A percentile compares a stretch with the other conserved stretches of the same genome.
Conservation (phyloP, 2,329 filamentous ascomycete genomes). For the Penicillium sp. region DNA sequence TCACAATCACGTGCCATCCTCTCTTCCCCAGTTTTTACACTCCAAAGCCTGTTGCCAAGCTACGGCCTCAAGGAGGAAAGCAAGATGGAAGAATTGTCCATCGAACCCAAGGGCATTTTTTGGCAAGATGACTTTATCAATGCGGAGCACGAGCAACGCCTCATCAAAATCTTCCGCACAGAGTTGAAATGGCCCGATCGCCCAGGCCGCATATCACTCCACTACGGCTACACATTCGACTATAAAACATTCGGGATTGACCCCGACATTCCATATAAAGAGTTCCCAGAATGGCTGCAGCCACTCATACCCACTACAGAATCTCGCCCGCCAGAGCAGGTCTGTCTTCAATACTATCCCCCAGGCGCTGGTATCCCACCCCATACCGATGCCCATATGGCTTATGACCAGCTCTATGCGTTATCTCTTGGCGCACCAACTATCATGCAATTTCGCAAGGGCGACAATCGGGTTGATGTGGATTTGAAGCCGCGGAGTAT, state of each 20-base stretch:
- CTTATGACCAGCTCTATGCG: conserved; percentile 42
- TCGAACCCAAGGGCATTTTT: conserved; percentile 28
- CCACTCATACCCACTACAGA: conserved; percentile 51
- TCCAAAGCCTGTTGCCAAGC: not conserved
- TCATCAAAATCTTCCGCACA: conserved; percentile 48
- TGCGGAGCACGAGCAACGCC: conserved; percentile 45
- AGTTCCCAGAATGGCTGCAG: conserved; percentile 54
- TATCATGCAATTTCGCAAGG: conserved; percentile 33
- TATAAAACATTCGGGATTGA: conserved; percentile 61
- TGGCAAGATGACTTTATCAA: conserved; percentile 53
- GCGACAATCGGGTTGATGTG: conserved; percentile 42
- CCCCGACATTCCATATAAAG: conserved; percentile 49
- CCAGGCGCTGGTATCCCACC: conserved; percentile 62
- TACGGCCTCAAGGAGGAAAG: not conserved
- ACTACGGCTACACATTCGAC: conserved; percentile 60
- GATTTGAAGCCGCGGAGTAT: conserved; percentile 53
- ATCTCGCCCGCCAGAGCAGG: conserved; percentile 53
- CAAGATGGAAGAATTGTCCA: conserved; percentile 26
- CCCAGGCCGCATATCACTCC: conserved; percentile 51
- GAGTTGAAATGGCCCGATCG: conserved; percentile 51
- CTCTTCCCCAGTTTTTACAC: not conserved
- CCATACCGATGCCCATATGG: conserved; percentile 60
- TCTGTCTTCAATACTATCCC: conserved; percentile 62
- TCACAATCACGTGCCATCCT: not conserved
- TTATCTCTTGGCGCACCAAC: conserved; percentile 34